Evolutionary conservation across 73 alveolate genomes (phyloP), one percentile per base, ranked within the genome.

Genomic region (Paramecium sexaurelia): DNA sequence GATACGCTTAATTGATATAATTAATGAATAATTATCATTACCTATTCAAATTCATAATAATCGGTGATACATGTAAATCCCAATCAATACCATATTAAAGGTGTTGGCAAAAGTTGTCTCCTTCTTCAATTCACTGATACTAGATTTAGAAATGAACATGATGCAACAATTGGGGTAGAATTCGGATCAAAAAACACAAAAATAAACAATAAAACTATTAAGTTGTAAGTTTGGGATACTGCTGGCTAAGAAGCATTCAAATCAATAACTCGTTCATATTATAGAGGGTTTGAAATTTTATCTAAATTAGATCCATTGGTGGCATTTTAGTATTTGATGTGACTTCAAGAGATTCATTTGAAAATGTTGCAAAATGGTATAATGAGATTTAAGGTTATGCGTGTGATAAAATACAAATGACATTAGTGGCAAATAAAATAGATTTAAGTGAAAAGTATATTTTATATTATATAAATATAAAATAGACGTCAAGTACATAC

Each of bases 101-200:
- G 95, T 20, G 95, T 89, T 7, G 96, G 97, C 5, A 94, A 94
- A 91, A 84, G 96, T 83, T 78, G 97, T 84, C 82, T 75, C 17
- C 93, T 94, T 17, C 85, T 89, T 15, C 75, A 93, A 85, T 95
- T 90, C 85, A 93, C 97, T 45, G 95, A 95, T 56, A 69, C 82
- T 40, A 84, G 85, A 85, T 94, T 94, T 92, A 55, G 69, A 26
- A 66, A 93, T 55, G 68, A 85, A 45, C 92, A 94, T 82, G 94
- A 94, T 66, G 86, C 92, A 8, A 94, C 97, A 15, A 93, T 94
- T 10, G 94, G 95, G 3, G 95, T 94, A 17, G 97, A 93, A 68
- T 94, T 94, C 45, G 97, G 97, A 15, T 75, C 92, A 20, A 94
- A 94, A 71, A 8, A 71, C 7, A 71, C 43, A 13, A 29, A 29